Base-by-base conservation (phyloP, 2,329 filamentous ascomycete genomes). In the Fusarium buharicum region DNA sequence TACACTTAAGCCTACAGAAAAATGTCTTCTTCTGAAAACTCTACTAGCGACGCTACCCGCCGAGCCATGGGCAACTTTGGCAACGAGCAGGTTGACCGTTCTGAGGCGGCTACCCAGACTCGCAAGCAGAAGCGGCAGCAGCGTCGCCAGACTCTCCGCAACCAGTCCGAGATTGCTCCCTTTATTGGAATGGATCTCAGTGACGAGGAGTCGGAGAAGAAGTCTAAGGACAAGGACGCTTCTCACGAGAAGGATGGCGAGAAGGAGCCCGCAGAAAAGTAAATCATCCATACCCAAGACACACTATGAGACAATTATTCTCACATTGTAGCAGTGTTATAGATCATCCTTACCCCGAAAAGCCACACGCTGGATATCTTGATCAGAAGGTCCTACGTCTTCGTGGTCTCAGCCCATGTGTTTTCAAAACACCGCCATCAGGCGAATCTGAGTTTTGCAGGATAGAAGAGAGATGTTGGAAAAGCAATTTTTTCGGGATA, bases 51-150 rank as follows among this genome's bases (percentile, higher is more conserved):
- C 37, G n/a, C 37, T n/a, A 8, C 22, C 8, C 22, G 22, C 22
- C 30, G 30, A 14, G 1, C 28, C 1, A 22, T 47, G 36, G 56
- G 56, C 3, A 59, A 59, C 11, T 9, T 39, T 2, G 41, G 0
- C 0, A 60, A 60, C 1, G 13, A 20, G 0, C 3, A 7, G 0
- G 22, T 60, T 0, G 57, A 60, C 1, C 48, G 57, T 0, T 49
- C 41, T 6, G 0, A 31, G 0, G 43, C 59, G 0, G 43, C 33
- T 0, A 14, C 7, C 0, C 2, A 34, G 6, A 59, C 36, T 3
- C 43, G 47, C 1, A 37, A 38, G 1, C 39, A 60, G 1, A 31
- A 48, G 4, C 53, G 59, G 0, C 50, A 37, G 6, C 30, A 22
- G 9, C 47, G 49, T 0, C 59, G 59, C 0, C 36, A 45, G 4